Percentiles rank a stretch among this genome's conserved stretches.
Conservation (phyloP, 2,329 filamentous ascomycete species). For the Xylaria sp. region DNA sequence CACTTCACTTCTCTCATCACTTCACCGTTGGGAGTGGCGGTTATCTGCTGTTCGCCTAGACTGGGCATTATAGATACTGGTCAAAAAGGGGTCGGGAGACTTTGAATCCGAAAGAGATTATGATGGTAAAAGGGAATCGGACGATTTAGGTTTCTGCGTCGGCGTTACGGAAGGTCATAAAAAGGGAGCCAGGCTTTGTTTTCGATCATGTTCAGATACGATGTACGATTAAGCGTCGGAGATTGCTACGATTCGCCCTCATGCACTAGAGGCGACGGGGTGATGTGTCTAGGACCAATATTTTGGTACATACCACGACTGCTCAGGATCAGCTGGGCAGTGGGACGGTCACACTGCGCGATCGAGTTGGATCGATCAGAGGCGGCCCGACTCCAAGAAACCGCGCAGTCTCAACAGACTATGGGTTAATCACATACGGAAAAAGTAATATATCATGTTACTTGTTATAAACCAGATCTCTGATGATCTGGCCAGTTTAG, state of each 20-base stretch:
- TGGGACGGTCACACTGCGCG: conserved; percentile 24
- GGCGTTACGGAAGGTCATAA: conserved; percentile 37
- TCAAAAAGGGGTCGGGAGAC: conserved; percentile 30
- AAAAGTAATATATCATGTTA: conserved; percentile 12
- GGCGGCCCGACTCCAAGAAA: conserved; percentile 10
- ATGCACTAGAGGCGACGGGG: conserved; percentile 24
- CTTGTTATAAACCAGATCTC: not conserved
- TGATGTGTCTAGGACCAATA: conserved; percentile 18
- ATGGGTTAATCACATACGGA: conserved; percentile 16
- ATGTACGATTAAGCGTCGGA: conserved; percentile 40
- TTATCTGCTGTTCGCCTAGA: conserved; percentile 35
- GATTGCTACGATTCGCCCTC: conserved; percentile 25
- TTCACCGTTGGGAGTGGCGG: conserved; percentile 25
- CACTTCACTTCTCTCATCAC: conserved; percentile 28
- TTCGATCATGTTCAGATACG: conserved; percentile 35
- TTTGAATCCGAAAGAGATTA: conserved; percentile 22
- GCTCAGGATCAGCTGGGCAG: conserved; percentile 17
- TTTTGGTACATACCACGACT: conserved; percentile 22
- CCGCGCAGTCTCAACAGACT: conserved; percentile 12
- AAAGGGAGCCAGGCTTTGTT: conserved; percentile 31
- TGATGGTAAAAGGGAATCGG: conserved; percentile 20
- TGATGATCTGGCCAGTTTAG: not conserved
- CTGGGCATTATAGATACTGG: conserved; percentile 37
- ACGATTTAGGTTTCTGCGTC: conserved; percentile 32
- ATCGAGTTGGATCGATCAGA: conserved; percentile 28